These are phyloP conservation scores for Chalciporus chontae DNA, from an alignment of 768 basidiomycete genomes.

Conservation along the genomic window DNA sequence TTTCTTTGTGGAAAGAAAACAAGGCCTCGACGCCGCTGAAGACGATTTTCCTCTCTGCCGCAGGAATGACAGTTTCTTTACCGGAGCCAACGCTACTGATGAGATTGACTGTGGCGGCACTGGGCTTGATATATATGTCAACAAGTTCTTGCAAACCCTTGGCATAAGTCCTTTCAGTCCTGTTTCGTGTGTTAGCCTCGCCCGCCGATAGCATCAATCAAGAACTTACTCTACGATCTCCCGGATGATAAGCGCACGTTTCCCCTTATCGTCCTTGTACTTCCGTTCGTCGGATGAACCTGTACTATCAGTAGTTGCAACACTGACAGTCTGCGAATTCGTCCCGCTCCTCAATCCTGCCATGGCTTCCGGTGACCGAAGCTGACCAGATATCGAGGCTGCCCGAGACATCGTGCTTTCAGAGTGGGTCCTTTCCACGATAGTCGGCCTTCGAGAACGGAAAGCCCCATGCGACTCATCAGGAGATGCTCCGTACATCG, in stretches of 20 bases:
- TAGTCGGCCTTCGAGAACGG: slow-evolving; percentile 66
- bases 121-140: slow-evolving; percentile 92
- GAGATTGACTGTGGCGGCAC: slow-evolving; percentile 63
- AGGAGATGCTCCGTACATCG: slow-evolving; percentile 52
- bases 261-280: slow-evolving; percentile 87
- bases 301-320: slow-evolving; percentile 68
- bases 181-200: slow-evolving; percentile 30
- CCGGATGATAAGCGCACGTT: slow-evolving; percentile 76
- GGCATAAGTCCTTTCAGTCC: slow-evolving; percentile 94
- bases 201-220: background rate
- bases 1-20: slow-evolving; percentile 89
- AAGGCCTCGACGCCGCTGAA: slow-evolving; percentile 89
- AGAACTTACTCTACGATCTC: slow-evolving; percentile 85
- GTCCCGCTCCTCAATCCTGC: slow-evolving; percentile 56
- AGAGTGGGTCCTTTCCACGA: slow-evolving; percentile 42
- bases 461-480: slow-evolving; percentile 37
- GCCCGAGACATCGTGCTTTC: slow-evolving; percentile 54
- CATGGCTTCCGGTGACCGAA: slow-evolving; percentile 66
- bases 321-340: slow-evolving; percentile 64
- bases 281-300: slow-evolving; percentile 79
- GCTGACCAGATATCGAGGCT: slow-evolving; percentile 49
- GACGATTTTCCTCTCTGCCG: slow-evolving; percentile 83
- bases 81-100: slow-evolving; percentile 66
- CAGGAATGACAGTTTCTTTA: slow-evolving; percentile 84
- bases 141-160: slow-evolving; percentile 91